These are phyloP conservation scores for Pyrus pyrifolia DNA, from an alignment of 306 rosid species.

Conservation along the genomic window DNA sequence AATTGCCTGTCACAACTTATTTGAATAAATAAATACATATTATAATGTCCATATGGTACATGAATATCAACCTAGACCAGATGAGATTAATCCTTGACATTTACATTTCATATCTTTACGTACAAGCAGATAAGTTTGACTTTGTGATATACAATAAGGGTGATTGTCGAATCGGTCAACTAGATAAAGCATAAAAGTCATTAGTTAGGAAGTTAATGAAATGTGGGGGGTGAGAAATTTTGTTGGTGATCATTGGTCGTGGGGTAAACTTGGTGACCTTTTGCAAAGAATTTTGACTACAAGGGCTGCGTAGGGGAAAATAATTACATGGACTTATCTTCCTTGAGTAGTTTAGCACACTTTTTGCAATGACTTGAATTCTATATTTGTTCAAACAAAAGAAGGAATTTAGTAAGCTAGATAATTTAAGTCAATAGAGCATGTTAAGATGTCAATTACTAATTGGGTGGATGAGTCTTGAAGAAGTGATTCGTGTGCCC, in stretches of 20 bases:
- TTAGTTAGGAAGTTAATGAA: not conserved
- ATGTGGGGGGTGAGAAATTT: not conserved
- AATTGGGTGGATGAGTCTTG: not conserved
- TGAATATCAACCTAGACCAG: not conserved
- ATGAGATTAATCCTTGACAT: not conserved
- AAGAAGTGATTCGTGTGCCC: not conserved
- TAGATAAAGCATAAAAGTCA: not conserved
- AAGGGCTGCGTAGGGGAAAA: not conserved
- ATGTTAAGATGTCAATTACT: not conserved
- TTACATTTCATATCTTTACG: not conserved
- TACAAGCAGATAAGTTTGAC: not conserved
- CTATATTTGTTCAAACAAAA: not conserved
- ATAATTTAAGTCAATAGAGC: not conserved
- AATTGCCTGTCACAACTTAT: not conserved
- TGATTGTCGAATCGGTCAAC: slow-evolving; percentile 1
- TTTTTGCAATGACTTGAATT: slow-evolving; percentile 1
- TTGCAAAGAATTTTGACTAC: not conserved
- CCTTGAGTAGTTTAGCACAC: not conserved
- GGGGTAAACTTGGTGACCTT: slow-evolving; percentile 8
- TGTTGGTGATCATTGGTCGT: not conserved
- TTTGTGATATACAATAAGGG: not conserved
- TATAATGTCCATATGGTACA: not conserved
- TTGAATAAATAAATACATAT: not conserved
- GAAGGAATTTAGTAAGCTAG: not conserved
- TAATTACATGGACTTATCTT: not conserved